Conservation (phyloP, 1,139 yeast species). For the Lodderomyces parapsilosis region DNA sequence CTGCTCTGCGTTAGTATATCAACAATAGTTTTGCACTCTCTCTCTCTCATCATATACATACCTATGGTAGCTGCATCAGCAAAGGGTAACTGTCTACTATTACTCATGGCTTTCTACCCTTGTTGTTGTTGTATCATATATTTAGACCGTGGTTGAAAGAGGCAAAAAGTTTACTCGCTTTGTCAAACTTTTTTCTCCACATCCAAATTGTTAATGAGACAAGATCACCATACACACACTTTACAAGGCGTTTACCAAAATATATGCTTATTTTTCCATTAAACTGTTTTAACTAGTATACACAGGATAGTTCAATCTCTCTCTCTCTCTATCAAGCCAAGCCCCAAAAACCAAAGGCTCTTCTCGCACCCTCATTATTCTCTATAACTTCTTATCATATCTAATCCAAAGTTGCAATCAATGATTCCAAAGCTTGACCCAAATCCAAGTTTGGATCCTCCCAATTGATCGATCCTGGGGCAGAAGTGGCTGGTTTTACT, state of each 20-base stretch:
- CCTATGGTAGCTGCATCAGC: constrained; percentile 52
- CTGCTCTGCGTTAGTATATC: constrained; percentile 18
- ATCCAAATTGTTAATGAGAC: neutral
- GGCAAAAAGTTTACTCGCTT: neutral
- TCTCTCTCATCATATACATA: too few species aligned
- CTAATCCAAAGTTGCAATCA: constrained; percentile 44
- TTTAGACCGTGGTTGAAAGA: neutral
- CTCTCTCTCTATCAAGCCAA: neutral
- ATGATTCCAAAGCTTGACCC: constrained; percentile 50
- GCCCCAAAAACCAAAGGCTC: neutral
- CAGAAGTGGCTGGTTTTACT: constrained; percentile 23
- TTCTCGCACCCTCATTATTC: neutral
- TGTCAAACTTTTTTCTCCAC: neutral
- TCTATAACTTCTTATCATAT: neutral
- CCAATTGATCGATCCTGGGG: constrained; percentile 58
- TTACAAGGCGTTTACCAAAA: neutral
- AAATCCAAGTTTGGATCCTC: constrained; percentile 91
- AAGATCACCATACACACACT: neutral
- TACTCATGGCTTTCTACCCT: neutral
- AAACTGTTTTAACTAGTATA: neutral
- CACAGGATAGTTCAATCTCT: neutral
- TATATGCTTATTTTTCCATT: neutral
- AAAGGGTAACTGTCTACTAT: constrained; percentile 33
- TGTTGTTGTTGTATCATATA: neutral
- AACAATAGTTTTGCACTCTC: too few species aligned